Percentiles rank a stretch among this genome's conserved stretches.
Evolutionary conservation across 2,329 filamentous ascomycete species (phyloP).

Genomic region (Penicillium sclerotigenum): DNA sequence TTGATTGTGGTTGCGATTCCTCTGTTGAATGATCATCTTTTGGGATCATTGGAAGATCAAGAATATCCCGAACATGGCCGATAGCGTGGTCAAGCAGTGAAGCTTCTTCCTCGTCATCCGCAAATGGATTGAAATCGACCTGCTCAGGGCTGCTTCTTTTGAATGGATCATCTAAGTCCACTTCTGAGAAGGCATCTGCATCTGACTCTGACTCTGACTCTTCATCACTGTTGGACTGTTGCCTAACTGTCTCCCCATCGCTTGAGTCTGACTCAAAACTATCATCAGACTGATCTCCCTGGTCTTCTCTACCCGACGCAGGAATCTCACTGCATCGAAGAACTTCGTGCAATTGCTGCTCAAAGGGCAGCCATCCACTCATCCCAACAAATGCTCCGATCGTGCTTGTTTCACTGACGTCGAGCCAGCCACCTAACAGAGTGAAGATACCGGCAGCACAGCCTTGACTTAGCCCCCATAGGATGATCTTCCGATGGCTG

Average conservation of each 20-base stretch:
- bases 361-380: slow-evolving; percentile 48
- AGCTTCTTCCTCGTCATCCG: slow-evolving; percentile 10
- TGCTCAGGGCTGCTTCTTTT: not conserved
- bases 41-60: slow-evolving; percentile 19
- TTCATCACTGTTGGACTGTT: not conserved
- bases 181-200: not conserved
- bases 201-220: not conserved
- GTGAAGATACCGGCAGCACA: slow-evolving; percentile 48
- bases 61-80: slow-evolving; percentile 34
- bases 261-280: not conserved
- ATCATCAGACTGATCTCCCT: not conserved
- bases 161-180: not conserved
- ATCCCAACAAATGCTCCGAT: slow-evolving; percentile 49
- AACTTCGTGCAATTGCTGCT: slow-evolving; percentile 29
- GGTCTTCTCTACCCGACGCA: not conserved
- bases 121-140: slow-evolving; percentile 24
- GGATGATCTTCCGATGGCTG: slow-evolving; percentile 42
- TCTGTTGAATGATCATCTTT: not conserved
- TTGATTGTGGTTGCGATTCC: not conserved
- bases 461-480: slow-evolving; percentile 55
- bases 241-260: not conserved
- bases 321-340: slow-evolving; percentile 8
- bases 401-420: not conserved
- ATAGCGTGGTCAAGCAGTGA: slow-evolving; percentile 25
- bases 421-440: slow-evolving; percentile 41